Evolutionary conservation across 2,329 filamentous ascomycete genomes (phyloP).

Genomic region (Madurella fahalii): DNA sequence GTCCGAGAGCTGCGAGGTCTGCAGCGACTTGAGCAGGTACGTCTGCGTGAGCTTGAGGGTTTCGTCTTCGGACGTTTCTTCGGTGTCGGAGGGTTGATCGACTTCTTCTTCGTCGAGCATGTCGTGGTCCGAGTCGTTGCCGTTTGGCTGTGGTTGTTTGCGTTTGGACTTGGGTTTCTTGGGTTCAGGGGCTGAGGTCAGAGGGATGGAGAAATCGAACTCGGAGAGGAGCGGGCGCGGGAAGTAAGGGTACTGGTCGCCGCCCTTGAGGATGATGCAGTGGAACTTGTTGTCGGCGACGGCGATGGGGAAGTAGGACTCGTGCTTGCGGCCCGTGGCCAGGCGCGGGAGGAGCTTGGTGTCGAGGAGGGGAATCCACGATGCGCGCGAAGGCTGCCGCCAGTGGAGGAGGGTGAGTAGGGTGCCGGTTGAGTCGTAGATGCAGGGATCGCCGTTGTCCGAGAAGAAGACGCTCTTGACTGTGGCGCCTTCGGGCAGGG

Average conservation of each 20-base stretch:
- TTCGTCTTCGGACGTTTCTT: conserved; percentile 42
- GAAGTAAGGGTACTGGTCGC: conserved; percentile 89
- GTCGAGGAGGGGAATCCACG: conserved; percentile 89
- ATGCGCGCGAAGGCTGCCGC: conserved; percentile 78
- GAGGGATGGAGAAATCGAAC: conserved; percentile 85
- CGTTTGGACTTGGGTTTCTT: conserved; percentile 30
- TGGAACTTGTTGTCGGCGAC: conserved; percentile 90
- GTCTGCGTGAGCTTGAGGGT: conserved; percentile 69
- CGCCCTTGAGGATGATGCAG: conserved; percentile 97
- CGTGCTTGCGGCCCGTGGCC: conserved; percentile 77
- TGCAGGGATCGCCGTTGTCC: conserved; percentile 88
- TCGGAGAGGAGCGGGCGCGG: conserved; percentile 85
- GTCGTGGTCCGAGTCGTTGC: conserved; percentile 29
- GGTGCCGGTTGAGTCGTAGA: conserved; percentile 90
- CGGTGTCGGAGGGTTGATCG: conserved; percentile 28
- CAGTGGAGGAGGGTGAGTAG: conserved; percentile 86
- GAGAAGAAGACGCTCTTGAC: conserved; percentile 88
- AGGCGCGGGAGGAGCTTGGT: conserved; percentile 80
- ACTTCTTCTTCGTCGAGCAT: conserved; percentile 19
- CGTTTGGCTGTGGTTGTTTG: conserved; percentile 32
- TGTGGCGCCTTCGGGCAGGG: conserved; percentile 68
- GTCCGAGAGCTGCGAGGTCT: conserved; percentile 71
- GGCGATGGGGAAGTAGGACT: conserved; percentile 92
- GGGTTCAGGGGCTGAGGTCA: conserved; percentile 52
- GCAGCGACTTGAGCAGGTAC: conserved; percentile 70